Evolutionary conservation across 257 asterid species (phyloP), one percentile per base, ranked within the genome.

Genomic region (Nicotiana benthamiana): DNA sequence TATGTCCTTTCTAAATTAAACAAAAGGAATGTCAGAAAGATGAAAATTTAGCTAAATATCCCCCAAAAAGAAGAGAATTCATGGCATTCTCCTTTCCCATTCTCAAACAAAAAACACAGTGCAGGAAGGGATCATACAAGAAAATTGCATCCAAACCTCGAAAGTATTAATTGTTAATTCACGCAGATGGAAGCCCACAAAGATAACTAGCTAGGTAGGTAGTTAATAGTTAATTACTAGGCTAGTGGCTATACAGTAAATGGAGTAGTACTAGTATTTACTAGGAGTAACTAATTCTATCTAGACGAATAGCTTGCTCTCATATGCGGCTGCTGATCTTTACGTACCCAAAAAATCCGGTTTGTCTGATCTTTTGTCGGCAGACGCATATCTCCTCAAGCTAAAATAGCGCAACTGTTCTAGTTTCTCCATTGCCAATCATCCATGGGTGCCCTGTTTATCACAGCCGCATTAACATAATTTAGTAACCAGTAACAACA

Each of bases 361-460:
- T 9, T 1, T 2, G 13, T 26, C 1, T 62, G n/a, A 13, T 62
- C 2, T 5, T 62, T 13, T 1, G 1, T 62, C 40, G n/a, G 68
- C 68, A 62, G 68, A 26, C 0, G 68, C 36, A 62, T 5, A 27
- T 62, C 10, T 27, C 68, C 32, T 62, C 68, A 2, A 48, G 9
- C 59, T 72, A 72, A 72, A 72, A 46, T 48, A 28, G 43, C 16
- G 40, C 2, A 48, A 51, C 82, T 26, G 51, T 62, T 53, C 75
- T 79, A 28, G 40, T 62, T 79, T 79, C 65, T 80, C 80, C 75
- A 0, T 72, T 74, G 62, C 83, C 43, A 56, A 62, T 74, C 83
- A 81, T 43, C 83, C 83, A 81, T 59, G 80, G 75, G 22, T 81
- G 80, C 62, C 83, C 83, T 81, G 83, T 72, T 54, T 30, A 17